A percentile compares a stretch with the other conserved stretches of the same genome.
These are phyloP conservation scores for Citrus inodora DNA, from an alignment of 345 rosid genomes.

Conservation along the genomic window DNA sequence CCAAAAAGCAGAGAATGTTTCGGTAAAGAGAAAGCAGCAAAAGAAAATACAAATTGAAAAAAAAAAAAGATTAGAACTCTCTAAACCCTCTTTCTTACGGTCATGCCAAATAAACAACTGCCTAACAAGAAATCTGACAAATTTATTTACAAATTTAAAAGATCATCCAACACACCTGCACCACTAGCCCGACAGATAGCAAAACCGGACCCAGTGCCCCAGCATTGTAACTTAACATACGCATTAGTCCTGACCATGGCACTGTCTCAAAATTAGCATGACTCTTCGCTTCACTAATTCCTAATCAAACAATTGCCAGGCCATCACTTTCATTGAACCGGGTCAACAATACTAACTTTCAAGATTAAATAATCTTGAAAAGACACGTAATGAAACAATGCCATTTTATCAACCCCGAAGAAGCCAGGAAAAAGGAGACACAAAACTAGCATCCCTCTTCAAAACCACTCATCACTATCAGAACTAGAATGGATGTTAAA, in stretches of 20 bases:
- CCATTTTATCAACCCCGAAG: not conserved
- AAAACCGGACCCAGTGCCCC: no score
- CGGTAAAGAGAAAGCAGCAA: not conserved
- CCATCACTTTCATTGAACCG: not conserved
- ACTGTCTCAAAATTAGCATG: no score
- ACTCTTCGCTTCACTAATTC: not conserved
- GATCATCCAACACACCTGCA: not conserved
- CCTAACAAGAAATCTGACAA: not conserved
- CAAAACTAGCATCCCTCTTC: not conserved
- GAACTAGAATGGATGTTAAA: not conserved
- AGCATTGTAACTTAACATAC: no score
- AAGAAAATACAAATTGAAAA: no score
- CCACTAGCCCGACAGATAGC: no score
- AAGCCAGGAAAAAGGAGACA: not conserved
- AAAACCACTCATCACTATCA: not conserved
- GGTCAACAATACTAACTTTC: not conserved
- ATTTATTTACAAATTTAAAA: not conserved
- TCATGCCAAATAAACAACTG: not conserved
- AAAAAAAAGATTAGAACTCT: not conserved
- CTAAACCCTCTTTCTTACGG: not conserved
- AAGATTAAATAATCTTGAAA: not conserved
- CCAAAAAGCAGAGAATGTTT: not conserved
- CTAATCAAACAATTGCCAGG: not conserved
- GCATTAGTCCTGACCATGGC: no score
- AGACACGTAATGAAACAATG: not conserved